Evolutionary conservation across 345 rosid species (phyloP).

Genomic region (Triadica sebifera): DNA sequence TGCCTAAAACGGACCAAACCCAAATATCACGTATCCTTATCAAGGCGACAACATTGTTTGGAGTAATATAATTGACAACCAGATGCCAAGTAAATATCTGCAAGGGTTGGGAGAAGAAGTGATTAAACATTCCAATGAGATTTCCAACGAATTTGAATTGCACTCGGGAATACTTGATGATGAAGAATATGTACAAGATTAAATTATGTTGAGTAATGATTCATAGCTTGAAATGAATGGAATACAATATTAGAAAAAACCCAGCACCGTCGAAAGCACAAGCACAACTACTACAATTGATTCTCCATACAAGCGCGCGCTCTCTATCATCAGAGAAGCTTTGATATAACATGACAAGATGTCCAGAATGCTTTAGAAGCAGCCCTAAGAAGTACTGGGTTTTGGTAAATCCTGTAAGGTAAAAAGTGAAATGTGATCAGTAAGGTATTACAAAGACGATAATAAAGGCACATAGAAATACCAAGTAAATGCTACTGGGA

Average conservation of each 20-base stretch:
- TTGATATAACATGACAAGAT: conserved; percentile 76
- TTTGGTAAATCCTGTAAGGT: conserved; percentile 78
- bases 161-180: conserved; percentile 17
- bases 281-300: conserved; percentile 24
- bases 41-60: not conserved
- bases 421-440: not conserved
- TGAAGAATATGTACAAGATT: conserved; percentile 40
- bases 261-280: conserved; percentile 26
- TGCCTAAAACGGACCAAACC: not conserved
- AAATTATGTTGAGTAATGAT: conserved; percentile 16
- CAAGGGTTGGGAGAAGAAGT: not conserved
- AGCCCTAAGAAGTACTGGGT: conserved; percentile 66
- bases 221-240: conserved; percentile 34
- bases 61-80: not conserved
- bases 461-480: not conserved
- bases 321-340: conserved; percentile 57
- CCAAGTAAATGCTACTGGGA: not conserved
- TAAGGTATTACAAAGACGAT: not conserved
- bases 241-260: conserved; percentile 24
- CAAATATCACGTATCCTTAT: not conserved
- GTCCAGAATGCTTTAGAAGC: conserved; percentile 91
- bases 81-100: not conserved
- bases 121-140: not conserved
- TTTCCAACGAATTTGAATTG: conserved; percentile 34
- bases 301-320: conserved; percentile 16